These are phyloP conservation scores for Dalbergia cultrata DNA, from an alignment of 306 rosid genomes.

Conservation along the genomic window DNA sequence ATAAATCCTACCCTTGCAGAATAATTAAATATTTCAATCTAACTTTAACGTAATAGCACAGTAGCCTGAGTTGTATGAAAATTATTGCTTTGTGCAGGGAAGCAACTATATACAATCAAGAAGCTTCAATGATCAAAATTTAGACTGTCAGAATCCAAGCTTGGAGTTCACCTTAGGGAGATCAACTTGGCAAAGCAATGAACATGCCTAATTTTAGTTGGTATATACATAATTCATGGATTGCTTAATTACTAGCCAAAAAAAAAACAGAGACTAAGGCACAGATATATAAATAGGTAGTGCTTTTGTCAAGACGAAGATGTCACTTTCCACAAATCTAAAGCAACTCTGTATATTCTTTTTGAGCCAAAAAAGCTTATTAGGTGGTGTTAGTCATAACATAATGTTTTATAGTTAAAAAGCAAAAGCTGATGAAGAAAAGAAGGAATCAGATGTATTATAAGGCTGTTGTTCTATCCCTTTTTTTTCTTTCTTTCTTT, in stretches of 20 bases:
- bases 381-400: constrained; percentile 57
- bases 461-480: constrained; percentile 46
- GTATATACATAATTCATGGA: constrained; percentile 35
- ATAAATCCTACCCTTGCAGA: not conserved
- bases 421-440: constrained; percentile 57
- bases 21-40: not conserved
- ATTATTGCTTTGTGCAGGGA: constrained; percentile 60
- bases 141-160: constrained; percentile 61
- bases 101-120: constrained; percentile 53
- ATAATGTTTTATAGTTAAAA: constrained; percentile 53
- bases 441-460: constrained; percentile 64
- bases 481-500: not conserved
- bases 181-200: constrained; percentile 58
- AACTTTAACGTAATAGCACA: no score
- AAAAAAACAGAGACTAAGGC: constrained; percentile 29
- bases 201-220: constrained; percentile 46
- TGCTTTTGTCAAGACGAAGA: constrained; percentile 55
- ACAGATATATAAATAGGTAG: constrained; percentile 45
- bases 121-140: constrained; percentile 53
- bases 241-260: constrained; percentile 33
- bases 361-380: constrained; percentile 58
- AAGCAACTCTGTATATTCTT: constrained; percentile 65
- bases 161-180: constrained; percentile 82
- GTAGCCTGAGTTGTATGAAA: constrained; percentile 24
- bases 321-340: constrained; percentile 55